phyloP scores from a whole-genome alignment of 192 early-diverging fungal species.

The Spizellomyces punctatus region DNA sequence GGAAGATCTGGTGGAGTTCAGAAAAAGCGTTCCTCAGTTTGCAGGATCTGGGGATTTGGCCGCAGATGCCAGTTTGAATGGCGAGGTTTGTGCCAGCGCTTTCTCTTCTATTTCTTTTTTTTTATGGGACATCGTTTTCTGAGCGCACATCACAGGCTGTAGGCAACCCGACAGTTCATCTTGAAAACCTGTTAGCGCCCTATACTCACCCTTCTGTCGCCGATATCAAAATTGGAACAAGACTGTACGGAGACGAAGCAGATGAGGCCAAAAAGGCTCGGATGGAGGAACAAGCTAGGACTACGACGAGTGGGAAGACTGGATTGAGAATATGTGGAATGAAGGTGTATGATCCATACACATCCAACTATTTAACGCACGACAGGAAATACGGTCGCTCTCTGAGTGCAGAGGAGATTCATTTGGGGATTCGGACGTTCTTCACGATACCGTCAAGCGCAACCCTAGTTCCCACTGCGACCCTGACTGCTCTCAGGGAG shows the following conservation, averaged over 20 bases:
- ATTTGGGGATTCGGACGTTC: constrained; percentile 62
- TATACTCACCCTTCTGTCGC: constrained; percentile 77
- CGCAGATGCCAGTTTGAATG: not conserved
- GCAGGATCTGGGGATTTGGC: not conserved
- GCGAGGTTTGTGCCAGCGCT: constrained; percentile 43
- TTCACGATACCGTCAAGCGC: constrained; percentile 47
- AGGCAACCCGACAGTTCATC: constrained; percentile 33
- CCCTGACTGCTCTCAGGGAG: constrained; percentile 57
- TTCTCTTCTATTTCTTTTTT: constrained; percentile 58
- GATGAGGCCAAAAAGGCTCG: constrained; percentile 66
- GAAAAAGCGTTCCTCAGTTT: constrained; percentile 9
- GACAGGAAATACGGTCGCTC: constrained; percentile 56
- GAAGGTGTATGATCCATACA: constrained; percentile 56
- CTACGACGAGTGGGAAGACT: constrained; percentile 65
- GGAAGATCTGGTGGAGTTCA: constrained; percentile 27
- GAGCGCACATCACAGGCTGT: constrained; percentile 16
- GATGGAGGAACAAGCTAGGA: constrained; percentile 65
- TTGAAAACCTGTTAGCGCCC: constrained; percentile 75
- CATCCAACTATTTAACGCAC: constrained; percentile 44
- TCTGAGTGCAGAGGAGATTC: constrained; percentile 55
- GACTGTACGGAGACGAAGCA: constrained; percentile 75
- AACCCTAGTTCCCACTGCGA: constrained; percentile 47
- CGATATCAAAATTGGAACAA: constrained; percentile 86
- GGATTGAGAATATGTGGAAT: constrained; percentile 78
- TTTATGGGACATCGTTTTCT: constrained; percentile 65